phyloP scores from a whole-genome alignment of 805 yeast species.

The Teunomyces stri region DNA sequence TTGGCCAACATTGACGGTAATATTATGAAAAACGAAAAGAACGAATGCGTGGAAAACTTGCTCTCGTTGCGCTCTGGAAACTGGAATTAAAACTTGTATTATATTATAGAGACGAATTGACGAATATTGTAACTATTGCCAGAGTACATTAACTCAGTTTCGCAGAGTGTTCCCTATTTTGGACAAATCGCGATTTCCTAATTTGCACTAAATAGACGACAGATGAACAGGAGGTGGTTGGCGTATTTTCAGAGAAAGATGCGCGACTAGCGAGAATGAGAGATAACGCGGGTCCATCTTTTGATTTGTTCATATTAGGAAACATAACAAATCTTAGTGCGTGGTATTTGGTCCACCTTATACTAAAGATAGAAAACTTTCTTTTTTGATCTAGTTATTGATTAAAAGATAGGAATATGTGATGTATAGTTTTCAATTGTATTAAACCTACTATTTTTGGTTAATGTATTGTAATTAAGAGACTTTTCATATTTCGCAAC shows the following conservation, averaged over 20 bases:
- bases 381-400: no score
- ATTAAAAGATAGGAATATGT: no score
- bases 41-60: conserved; percentile 32
- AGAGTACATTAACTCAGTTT: background rate
- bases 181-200: conserved; percentile 1
- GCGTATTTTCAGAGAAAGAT: background rate
- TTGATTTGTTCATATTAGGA: background rate
- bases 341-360: no score
- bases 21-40: conserved; percentile 12
- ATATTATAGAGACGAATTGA: background rate
- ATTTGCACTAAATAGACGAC: background rate
- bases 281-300: background rate
- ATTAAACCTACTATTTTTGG: no score
- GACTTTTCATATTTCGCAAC: background rate
- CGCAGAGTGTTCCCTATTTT: background rate
- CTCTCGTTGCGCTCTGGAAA: conserved; percentile 37
- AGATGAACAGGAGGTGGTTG: background rate
- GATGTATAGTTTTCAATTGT: no score
- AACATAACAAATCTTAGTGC: background rate
- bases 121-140: background rate
- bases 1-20: conserved; percentile 23
- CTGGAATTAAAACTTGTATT: conserved; percentile 19
- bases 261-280: background rate
- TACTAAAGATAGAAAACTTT: no score
- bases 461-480: background rate